A percentile compares a stretch with the other conserved stretches of the same genome.
Evolutionary conservation across 2,329 filamentous ascomycete species (phyloP).

Genomic region (Curvularia verruculosa): DNA sequence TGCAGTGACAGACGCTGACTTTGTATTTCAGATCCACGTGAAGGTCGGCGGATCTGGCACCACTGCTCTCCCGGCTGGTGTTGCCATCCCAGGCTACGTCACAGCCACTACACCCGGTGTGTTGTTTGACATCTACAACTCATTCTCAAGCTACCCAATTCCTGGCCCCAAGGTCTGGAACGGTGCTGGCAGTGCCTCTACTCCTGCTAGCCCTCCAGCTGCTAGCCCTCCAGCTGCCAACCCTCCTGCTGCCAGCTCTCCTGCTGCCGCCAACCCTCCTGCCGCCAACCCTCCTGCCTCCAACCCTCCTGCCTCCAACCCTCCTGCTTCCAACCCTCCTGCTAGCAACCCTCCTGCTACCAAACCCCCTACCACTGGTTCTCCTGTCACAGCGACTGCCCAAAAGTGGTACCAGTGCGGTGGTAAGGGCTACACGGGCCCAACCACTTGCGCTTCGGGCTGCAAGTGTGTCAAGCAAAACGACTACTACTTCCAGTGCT

Average conservation of each 20-base stretch:
- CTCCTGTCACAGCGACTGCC: conserved; percentile 23
- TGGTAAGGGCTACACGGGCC: conserved; percentile 51
- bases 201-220: background rate
- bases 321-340: conserved; percentile 3
- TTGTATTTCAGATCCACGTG: conserved; percentile 41
- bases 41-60: conserved; percentile 46
- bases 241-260: background rate
- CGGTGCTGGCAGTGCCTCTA: conserved; percentile 27
- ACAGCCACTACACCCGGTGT: conserved; percentile 49
- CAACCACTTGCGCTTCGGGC: conserved; percentile 50
- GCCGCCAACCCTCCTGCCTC: too few species aligned
- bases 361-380: conserved; percentile 12
- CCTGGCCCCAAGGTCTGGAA: conserved; percentile 47
- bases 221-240: background rate
- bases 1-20: background rate
- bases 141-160: conserved; percentile 43
- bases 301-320: too few species aligned
- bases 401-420: conserved; percentile 54
- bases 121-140: conserved; percentile 51
- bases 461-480: conserved; percentile 50
- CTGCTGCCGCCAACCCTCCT: conserved; percentile 10
- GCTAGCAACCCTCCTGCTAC: conserved; percentile 5
- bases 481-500: conserved; percentile 57
- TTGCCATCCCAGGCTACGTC: conserved; percentile 56
- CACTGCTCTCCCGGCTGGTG: conserved; percentile 47